These are phyloP conservation scores for Umbelopsis ramanniana DNA, from an alignment of 192 early-diverging fungal genomes.

Conservation along the genomic window DNA sequence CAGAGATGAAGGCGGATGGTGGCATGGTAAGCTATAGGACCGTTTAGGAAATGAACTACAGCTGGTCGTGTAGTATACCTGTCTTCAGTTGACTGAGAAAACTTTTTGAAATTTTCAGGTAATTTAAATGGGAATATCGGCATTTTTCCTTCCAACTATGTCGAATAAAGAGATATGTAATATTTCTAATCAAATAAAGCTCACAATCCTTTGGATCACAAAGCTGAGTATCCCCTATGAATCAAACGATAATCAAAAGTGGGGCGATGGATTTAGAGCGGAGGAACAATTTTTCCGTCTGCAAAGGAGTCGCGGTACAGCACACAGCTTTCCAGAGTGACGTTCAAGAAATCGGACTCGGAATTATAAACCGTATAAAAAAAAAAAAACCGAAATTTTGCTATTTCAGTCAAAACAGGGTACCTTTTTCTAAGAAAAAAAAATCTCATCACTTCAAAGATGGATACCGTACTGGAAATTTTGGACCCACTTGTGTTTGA, in stretches of 20 bases:
- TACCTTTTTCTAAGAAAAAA: not conserved
- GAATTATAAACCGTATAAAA: constrained; percentile 3
- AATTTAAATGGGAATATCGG: constrained; percentile 46
- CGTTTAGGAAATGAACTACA: not conserved
- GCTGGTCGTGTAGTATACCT: not conserved
- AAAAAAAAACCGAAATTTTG: not conserved
- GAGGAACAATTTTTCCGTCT: constrained; percentile 2
- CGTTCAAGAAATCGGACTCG: constrained; percentile 2
- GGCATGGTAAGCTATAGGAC: constrained; percentile 51
- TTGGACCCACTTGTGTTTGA: constrained; percentile 71
- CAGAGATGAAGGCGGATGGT: constrained; percentile 60
- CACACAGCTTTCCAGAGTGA: constrained; percentile 11
- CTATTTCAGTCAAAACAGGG: not conserved
- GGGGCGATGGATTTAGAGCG: not conserved
- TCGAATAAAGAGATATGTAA: constrained; percentile 23
- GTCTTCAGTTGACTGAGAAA: not conserved
- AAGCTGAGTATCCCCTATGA: too few relatives aligned
- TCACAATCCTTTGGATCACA: not conserved
- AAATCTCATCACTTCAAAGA: constrained; percentile 32
- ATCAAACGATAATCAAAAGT: not conserved
- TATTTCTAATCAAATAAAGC: not conserved
- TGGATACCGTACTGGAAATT: constrained; percentile 70
- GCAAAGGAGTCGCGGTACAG: not conserved
- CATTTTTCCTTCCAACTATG: constrained; percentile 58
- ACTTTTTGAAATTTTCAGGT: constrained; percentile 31